Evolutionary conservation across 495 filamentous ascomycete species (phyloP).

Genomic region (Hypoxylon lienhwacheense): DNA sequence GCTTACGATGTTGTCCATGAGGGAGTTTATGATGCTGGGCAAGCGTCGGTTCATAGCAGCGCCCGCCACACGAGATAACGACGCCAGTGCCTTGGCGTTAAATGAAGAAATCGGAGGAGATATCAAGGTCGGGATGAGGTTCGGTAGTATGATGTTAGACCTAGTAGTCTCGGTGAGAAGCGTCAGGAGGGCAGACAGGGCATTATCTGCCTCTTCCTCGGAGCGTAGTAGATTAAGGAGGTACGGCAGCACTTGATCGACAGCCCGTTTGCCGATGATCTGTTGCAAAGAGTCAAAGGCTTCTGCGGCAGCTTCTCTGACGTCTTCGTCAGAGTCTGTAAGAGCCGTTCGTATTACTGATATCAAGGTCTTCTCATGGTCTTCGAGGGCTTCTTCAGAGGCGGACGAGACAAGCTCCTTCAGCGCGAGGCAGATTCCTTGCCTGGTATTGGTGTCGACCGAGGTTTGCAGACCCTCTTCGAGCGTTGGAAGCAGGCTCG

Average conservation of each 20-base stretch:
- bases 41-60: slow-evolving; percentile 85
- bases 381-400: slow-evolving; percentile 83
- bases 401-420: slow-evolving; percentile 93
- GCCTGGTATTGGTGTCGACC: slow-evolving; percentile 88
- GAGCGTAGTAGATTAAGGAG: slow-evolving; percentile 83
- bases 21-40: slow-evolving; percentile 82
- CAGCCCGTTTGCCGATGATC: slow-evolving; percentile 86
- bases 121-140: slow-evolving; percentile 89
- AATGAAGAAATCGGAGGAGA: slow-evolving; percentile 88
- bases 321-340: slow-evolving; percentile 84
- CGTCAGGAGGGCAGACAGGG: slow-evolving; percentile 86
- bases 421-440: slow-evolving; percentile 96
- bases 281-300: slow-evolving; percentile 94
- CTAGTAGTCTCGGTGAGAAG: slow-evolving; percentile 90
- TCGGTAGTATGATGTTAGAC: slow-evolving; percentile 94
- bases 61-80: slow-evolving; percentile 85
- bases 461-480: slow-evolving; percentile 89
- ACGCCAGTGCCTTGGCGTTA: slow-evolving; percentile 91
- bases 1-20: slow-evolving; percentile 88
- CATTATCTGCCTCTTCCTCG: slow-evolving; percentile 87
- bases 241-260: slow-evolving; percentile 92
- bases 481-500: slow-evolving; percentile 84
- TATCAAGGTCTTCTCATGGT: slow-evolving; percentile 92
- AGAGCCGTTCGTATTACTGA: slow-evolving; percentile 91
- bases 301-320: slow-evolving; percentile 93